A percentile compares a stretch with the other conserved stretches of the same genome.
Evolutionary conservation across 495 filamentous ascomycete species (phyloP).

Genomic region (Filosporella fistucella): DNA sequence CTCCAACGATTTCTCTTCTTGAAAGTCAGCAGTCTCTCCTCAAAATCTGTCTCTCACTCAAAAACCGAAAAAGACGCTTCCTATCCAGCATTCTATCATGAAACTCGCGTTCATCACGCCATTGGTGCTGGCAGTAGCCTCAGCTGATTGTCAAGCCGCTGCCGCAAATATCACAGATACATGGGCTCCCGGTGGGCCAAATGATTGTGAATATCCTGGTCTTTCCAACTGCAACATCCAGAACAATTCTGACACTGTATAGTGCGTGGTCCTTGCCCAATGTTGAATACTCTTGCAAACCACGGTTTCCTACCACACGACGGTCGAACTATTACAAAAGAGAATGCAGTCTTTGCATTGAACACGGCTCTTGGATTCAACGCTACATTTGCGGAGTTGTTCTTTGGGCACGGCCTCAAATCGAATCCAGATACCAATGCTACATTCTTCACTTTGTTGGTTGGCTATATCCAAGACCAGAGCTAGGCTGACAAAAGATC

Average conservation of each 20-base stretch:
- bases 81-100: too few relatives aligned
- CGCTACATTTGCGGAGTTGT: constrained; percentile 23
- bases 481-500: not conserved
- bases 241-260: not conserved
- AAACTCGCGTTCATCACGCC: too few relatives aligned
- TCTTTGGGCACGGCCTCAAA: constrained; percentile 37
- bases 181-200: not conserved
- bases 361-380: constrained; percentile 38
- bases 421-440: constrained; percentile 46
- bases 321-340: constrained; percentile 33
- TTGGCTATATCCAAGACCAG: not conserved
- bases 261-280: constrained; percentile 33
- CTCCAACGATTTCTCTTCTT: too few relatives aligned
- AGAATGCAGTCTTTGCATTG: constrained; percentile 32
- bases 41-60: too few relatives aligned
- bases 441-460: constrained; percentile 39
- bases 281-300: constrained; percentile 30
- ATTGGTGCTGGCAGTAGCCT: not conserved
- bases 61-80: too few relatives aligned
- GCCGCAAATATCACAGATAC: not conserved
- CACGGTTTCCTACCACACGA: constrained; percentile 22
- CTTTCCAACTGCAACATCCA: not conserved
- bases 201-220: not conserved
- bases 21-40: too few relatives aligned
- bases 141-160: not conserved